phyloP scores from a whole-genome alignment of 164 flowering plant genomes.

The Euptelea pleiosperma region DNA sequence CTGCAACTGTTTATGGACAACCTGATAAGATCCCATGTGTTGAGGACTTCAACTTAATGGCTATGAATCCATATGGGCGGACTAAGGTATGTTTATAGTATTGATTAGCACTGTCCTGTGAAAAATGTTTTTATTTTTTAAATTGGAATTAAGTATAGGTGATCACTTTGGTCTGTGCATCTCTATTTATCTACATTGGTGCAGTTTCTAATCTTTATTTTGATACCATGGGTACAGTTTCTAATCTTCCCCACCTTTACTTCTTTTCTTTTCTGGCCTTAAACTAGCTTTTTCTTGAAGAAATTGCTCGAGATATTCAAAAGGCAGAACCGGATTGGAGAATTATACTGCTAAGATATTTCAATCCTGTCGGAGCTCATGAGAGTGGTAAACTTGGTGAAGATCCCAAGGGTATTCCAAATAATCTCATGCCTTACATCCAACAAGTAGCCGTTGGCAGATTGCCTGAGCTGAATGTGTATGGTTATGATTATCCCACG shows the following conservation, averaged over 20 bases:
- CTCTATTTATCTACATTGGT: neutral
- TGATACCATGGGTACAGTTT: too few species aligned
- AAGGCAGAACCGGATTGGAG: conserved; percentile 68
- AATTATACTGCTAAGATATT: conserved; percentile 60
- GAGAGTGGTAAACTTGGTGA: conserved; percentile 74
- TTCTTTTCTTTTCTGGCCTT: neutral
- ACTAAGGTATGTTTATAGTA: conserved; percentile 57
- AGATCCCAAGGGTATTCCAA: conserved; percentile 80
- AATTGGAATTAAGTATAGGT: neutral
- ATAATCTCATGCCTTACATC: conserved; percentile 77
- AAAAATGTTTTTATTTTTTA: neutral
- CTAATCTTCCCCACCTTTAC: neutral
- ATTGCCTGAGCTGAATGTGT: conserved; percentile 63
- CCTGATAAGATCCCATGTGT: conserved; percentile 62
- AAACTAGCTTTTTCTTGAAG: conserved; percentile 69
- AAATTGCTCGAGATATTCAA: conserved; percentile 60
- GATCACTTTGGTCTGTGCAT: neutral
- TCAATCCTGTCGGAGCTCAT: conserved; percentile 79
- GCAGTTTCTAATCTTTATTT: too few species aligned
- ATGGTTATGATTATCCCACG: conserved; percentile 72
- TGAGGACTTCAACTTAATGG: conserved; percentile 49
- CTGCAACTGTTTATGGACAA: conserved; percentile 75
- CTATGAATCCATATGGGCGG: conserved; percentile 75
- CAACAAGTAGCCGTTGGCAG: conserved; percentile 79
- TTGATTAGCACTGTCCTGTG: neutral